phyloP scores from a whole-genome alignment of 306 rosid genomes.

The Benincasa hispida region DNA sequence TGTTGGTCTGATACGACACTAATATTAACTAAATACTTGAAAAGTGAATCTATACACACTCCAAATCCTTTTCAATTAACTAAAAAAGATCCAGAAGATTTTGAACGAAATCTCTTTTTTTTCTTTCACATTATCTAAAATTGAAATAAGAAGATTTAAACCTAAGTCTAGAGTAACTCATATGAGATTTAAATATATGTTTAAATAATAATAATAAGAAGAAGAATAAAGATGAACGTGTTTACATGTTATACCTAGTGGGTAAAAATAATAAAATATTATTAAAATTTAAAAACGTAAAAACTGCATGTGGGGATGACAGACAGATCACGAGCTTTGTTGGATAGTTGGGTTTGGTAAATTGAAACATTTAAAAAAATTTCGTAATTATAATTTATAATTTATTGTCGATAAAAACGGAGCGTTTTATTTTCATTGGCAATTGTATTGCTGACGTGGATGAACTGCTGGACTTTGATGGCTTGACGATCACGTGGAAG shows the following conservation, averaged over 20 bases:
- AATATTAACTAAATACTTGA: too few relatives aligned
- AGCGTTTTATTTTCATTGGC: not conserved
- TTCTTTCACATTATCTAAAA: too few relatives aligned
- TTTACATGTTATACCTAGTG: not conserved
- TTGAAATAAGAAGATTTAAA: not conserved
- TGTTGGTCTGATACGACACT: too few relatives aligned
- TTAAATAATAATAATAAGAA: too few relatives aligned
- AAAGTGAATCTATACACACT: too few relatives aligned
- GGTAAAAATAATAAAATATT: not conserved
- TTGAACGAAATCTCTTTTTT: too few relatives aligned
- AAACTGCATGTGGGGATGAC: not conserved
- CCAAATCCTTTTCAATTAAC: too few relatives aligned
- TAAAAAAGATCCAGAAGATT: too few relatives aligned
- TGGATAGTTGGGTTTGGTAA: not conserved
- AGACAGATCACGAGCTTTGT: not conserved
- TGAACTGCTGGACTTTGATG: not conserved
- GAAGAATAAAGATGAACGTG: not conserved
- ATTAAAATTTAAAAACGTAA: not conserved
- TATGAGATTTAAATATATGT: not conserved
- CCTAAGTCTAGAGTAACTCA: not conserved
- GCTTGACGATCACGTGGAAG: slow-evolving; percentile 16
- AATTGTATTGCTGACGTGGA: not conserved
- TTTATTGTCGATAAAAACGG: not conserved
- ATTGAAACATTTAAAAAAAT: not conserved
- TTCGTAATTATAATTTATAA: too few relatives aligned